phyloP scores from a whole-genome alignment of 176 grass and related monocot genomes.

The Eragrostis curvula region DNA sequence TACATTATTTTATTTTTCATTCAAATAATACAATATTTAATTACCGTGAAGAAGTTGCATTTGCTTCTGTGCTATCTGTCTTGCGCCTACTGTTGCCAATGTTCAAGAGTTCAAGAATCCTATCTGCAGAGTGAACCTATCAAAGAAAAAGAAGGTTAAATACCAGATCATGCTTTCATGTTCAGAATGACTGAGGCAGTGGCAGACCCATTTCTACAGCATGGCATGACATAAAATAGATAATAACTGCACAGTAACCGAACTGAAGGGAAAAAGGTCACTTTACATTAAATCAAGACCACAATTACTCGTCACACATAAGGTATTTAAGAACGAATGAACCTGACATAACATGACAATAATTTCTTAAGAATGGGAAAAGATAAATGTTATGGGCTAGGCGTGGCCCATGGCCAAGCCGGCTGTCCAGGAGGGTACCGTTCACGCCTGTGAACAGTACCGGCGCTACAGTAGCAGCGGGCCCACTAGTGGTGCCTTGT shows the following conservation, averaged over 20 bases:
- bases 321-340: neutral
- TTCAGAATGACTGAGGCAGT: conserved; percentile 3
- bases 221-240: neutral
- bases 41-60: conserved; percentile 96
- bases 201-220: neutral
- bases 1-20: conserved; percentile 29
- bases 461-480: too few species aligned
- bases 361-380: conserved; percentile 3
- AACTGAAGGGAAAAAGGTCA: neutral
- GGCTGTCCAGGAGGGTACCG: too few species aligned
- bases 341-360: neutral
- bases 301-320: neutral
- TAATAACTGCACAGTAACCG: neutral
- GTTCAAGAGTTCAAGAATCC: conserved; percentile 97
- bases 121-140: conserved; percentile 97
- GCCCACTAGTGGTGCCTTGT: too few species aligned
- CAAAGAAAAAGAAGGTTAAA: conserved; percentile 7
- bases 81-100: conserved; percentile 96
- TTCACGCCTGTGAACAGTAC: too few species aligned
- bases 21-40: neutral
- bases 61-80: conserved; percentile 97
- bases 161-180: neutral
- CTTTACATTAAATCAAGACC: conserved; percentile 10
- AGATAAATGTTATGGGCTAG: too few species aligned
- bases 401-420: too few species aligned